These are phyloP conservation scores for Nannizzia gypsea DNA, from an alignment of 2,329 filamentous ascomycete species.

Conservation along the genomic window DNA sequence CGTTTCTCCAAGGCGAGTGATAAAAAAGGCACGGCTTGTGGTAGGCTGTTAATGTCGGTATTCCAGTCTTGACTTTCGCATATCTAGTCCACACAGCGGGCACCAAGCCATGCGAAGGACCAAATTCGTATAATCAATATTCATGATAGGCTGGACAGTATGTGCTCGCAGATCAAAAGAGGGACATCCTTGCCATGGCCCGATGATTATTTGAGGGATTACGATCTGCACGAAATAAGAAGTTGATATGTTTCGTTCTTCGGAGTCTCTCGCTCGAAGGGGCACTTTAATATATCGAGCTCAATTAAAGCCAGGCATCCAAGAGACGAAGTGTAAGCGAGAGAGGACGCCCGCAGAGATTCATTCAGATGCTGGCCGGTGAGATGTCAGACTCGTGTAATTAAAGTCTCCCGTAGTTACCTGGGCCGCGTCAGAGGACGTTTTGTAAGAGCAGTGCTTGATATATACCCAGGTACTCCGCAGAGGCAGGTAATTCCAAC, in stretches of 20 bases:
- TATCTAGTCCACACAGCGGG: neutral
- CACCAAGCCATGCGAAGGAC: neutral
- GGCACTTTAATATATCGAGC: neutral
- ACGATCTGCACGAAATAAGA: neutral
- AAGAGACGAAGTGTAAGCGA: neutral
- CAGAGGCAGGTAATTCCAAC: neutral
- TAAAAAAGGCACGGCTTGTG: neutral
- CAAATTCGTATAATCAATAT: neutral
- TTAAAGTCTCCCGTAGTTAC: neutral
- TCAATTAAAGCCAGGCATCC: neutral
- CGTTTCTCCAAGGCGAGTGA: neutral
- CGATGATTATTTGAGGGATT: conserved; percentile 3
- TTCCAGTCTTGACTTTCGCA: neutral
- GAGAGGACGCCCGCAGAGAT: neutral
- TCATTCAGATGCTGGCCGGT: neutral
- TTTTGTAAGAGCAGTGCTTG: neutral
- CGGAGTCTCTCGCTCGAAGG: neutral
- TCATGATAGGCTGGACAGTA: neutral
- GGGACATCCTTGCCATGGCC: neutral
- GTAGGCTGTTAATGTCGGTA: neutral
- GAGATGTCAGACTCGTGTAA: neutral
- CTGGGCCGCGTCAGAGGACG: neutral
- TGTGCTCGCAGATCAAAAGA: neutral
- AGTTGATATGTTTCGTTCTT: conserved; percentile 1
- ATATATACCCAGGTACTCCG: too few species aligned